phyloP scores from a whole-genome alignment of 306 rosid genomes.

The Aeschynomene evenia region DNA sequence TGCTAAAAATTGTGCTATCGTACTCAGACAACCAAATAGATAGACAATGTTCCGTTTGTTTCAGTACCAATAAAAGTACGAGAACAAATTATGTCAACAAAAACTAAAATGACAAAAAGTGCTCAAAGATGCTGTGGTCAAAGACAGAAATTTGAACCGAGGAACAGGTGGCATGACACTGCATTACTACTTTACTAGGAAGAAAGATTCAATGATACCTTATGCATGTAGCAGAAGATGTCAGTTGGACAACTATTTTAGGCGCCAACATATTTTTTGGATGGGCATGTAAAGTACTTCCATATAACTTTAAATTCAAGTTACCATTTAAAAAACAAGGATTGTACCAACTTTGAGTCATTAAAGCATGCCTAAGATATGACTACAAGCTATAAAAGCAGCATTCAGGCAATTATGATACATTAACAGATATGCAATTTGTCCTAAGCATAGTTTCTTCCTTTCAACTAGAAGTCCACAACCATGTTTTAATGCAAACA shows the following conservation, averaged over 20 bases:
- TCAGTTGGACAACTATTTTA: slow-evolving; percentile 9
- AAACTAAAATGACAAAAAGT: slow-evolving; percentile 2
- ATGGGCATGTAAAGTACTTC: slow-evolving; percentile 4
- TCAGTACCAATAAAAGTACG: slow-evolving; percentile 5
- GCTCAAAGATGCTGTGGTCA: not conserved
- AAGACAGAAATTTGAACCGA: slow-evolving; percentile 21
- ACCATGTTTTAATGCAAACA: not conserved
- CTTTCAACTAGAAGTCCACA: slow-evolving; percentile 16
- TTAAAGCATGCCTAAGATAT: slow-evolving; percentile 10
- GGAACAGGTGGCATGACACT: slow-evolving; percentile 6
- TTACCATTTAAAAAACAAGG: slow-evolving; percentile 21
- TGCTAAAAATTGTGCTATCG: slow-evolving; percentile 8
- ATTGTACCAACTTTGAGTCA: not conserved
- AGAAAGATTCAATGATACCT: not conserved
- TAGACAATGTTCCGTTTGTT: slow-evolving; percentile 1
- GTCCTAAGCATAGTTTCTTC: slow-evolving; percentile 9
- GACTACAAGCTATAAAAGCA: not conserved
- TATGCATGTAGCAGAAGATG: slow-evolving; percentile 12
- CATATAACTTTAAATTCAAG: not conserved
- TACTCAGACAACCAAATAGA: slow-evolving; percentile 17
- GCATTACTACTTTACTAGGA: not conserved
- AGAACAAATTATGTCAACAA: slow-evolving; percentile 16
- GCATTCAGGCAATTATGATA: slow-evolving; percentile 7
- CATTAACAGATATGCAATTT: slow-evolving; percentile 25
- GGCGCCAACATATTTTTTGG: not conserved